Base-by-base conservation (phyloP, 371 early-diverging fungal species). In the Rhizopus sp. region DNA sequence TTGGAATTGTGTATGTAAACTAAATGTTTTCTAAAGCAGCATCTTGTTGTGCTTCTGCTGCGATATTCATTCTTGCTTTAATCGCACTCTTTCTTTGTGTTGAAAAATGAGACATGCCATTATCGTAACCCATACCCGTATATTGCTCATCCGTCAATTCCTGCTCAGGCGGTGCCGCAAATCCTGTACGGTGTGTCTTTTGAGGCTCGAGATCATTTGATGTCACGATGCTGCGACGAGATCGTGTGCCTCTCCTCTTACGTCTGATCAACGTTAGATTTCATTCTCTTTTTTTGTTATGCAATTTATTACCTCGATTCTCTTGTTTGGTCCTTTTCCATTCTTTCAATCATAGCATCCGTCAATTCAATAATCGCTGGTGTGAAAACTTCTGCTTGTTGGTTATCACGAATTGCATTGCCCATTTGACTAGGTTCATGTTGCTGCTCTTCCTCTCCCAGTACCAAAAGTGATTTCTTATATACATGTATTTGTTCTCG, bases 401-500 rank as follows among this genome's bases (percentile, higher is more conserved):
- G 72, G 3, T 60, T 68, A n/a, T 84, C 84, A 3, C 89, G 80
- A 15, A 84, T 42, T 12, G 73, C 75, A 2, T 58, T 53, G 6
- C 70, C 57, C 0, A 93, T 4, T 8, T 46, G 29, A 7, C 9
- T 29, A 5, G 46, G 46, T 46, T 46, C 46, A 29, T 46, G 46
- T 37, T 37, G 38, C 13, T 37, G 41, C 29, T 29, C 46, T 7
- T 46, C 46, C 29, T 46, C 46, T 10, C 29, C 50, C 3, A 90
- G 78, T 31, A 95, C 70, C 23, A 90, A 70, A 31, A 96, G 72
- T 3, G 94, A 89, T 68, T 93, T 94, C 15, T 84, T 79, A 64
- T 87, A 90, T 4, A 82, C 83, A 60, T 93, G 88, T 2, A 93
- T 80, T 78, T 97, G 98, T 68, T 97, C 98, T 12, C 96, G 88